Evolutionary conservation across 1,139 yeast species (phyloP).

Genomic region (Diutina sp.): DNA sequence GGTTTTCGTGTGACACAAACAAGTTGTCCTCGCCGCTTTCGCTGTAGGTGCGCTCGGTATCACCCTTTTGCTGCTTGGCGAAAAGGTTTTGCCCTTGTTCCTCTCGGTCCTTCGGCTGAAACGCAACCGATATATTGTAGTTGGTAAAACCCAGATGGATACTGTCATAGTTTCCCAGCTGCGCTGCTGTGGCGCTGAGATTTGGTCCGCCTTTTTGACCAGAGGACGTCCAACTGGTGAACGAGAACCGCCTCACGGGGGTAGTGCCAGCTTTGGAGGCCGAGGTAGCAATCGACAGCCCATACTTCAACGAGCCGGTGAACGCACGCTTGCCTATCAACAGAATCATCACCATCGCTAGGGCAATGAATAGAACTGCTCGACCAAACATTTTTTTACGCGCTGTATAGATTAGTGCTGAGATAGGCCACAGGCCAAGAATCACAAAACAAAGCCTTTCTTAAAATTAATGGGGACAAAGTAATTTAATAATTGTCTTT

Average conservation of each 20-base stretch:
- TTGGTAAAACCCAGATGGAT: slow-evolving; percentile 10
- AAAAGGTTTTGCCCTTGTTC: slow-evolving; percentile 24
- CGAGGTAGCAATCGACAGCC: neutral
- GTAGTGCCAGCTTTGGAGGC: neutral
- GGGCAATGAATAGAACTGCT: neutral
- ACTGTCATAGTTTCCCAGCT: neutral
- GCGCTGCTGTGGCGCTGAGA: neutral
- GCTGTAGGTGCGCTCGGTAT: neutral
- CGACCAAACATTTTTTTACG: neutral
- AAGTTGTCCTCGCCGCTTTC: slow-evolving; percentile 54
- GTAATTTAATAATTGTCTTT: too few species aligned
- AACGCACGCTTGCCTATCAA: slow-evolving; percentile 2
- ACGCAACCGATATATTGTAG: slow-evolving; percentile 55
- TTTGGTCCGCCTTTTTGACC: neutral
- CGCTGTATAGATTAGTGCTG: neutral
- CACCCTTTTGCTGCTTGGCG: slow-evolving; percentile 33
- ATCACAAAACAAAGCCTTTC: neutral
- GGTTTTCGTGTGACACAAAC: slow-evolving; percentile 37
- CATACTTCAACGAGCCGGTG: slow-evolving; percentile 1
- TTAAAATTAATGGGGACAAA: neutral
- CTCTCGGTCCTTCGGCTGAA: slow-evolving; percentile 57
- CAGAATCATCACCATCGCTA: slow-evolving; percentile 2
- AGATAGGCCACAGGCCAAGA: neutral
- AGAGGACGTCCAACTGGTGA: neutral
- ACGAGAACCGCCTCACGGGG: neutral